Evolutionary conservation across 73 alveolate species (phyloP).

Genomic region (Halteria grandinella): DNA sequence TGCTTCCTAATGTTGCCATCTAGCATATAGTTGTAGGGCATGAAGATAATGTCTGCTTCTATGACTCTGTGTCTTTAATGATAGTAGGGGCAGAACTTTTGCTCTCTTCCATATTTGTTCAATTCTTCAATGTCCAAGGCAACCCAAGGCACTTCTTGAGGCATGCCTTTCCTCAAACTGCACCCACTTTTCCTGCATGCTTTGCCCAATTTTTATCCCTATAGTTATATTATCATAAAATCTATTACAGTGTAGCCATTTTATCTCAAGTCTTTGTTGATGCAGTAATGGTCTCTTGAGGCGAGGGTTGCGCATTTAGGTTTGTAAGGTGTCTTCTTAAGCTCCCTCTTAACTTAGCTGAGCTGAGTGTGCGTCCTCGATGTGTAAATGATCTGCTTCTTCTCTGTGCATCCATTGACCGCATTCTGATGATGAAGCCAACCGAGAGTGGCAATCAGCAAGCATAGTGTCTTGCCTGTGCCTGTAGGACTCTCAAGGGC

Average conservation of each 20-base stretch:
- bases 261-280: conserved; percentile 63
- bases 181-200: conserved; percentile 25
- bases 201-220: neutral
- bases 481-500: no score
- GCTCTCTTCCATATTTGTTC: neutral
- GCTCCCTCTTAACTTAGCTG: conserved; percentile 77
- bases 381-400: conserved; percentile 80
- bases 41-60: conserved; percentile 52
- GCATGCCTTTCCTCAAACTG: conserved; percentile 40
- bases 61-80: conserved; percentile 38
- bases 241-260: neutral
- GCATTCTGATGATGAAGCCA: no score
- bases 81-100: conserved; percentile 46
- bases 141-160: neutral
- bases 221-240: neutral
- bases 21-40: conserved; percentile 67
- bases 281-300: conserved; percentile 85
- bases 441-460: no score
- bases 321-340: conserved; percentile 76
- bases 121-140: conserved; percentile 43
- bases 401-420: no score
- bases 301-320: conserved; percentile 78
- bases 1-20: conserved; percentile 65
- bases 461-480: no score
- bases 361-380: conserved; percentile 90